These are phyloP conservation scores for Phylloporus sp. DNA, from an alignment of 768 basidiomycete species.

Conservation along the genomic window DNA sequence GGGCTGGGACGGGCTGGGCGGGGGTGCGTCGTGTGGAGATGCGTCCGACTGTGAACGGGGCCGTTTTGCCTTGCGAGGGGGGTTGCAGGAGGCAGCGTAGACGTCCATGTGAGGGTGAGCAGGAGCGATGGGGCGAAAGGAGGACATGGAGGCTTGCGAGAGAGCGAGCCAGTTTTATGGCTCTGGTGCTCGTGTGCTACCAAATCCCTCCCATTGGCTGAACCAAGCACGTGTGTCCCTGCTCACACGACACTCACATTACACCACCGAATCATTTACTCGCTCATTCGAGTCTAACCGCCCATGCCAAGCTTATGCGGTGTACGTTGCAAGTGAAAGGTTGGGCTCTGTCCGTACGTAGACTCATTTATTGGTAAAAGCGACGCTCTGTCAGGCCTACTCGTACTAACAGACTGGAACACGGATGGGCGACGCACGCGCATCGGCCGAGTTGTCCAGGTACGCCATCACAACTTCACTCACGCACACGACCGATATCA, in stretches of 20 bases:
- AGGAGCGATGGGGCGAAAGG: conserved; percentile 26
- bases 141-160: conserved; percentile 13
- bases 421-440: background rate
- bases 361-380: too few relatives aligned
- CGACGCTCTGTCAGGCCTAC: too few relatives aligned
- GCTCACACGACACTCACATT: conserved; percentile 3
- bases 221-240: conserved; percentile 19
- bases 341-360: too few relatives aligned
- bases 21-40: background rate
- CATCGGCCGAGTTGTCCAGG: background rate
- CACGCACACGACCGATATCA: background rate
- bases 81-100: conserved; percentile 42
- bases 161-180: background rate
- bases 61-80: conserved; percentile 45
- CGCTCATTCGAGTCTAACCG: too few relatives aligned
- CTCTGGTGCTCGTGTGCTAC: conserved; percentile 22
- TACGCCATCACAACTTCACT: background rate
- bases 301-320: too few relatives aligned
- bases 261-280: background rate
- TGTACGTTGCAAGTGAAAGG: too few relatives aligned
- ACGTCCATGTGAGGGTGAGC: conserved; percentile 15
- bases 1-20: conserved; percentile 10
- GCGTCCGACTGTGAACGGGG: conserved; percentile 22
- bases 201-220: conserved; percentile 19
- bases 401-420: too few relatives aligned